Evolutionary conservation across 495 filamentous ascomycete genomes (phyloP), one percentile per base, ranked within the genome.

Genomic region (Elaphomyces granulatus): DNA sequence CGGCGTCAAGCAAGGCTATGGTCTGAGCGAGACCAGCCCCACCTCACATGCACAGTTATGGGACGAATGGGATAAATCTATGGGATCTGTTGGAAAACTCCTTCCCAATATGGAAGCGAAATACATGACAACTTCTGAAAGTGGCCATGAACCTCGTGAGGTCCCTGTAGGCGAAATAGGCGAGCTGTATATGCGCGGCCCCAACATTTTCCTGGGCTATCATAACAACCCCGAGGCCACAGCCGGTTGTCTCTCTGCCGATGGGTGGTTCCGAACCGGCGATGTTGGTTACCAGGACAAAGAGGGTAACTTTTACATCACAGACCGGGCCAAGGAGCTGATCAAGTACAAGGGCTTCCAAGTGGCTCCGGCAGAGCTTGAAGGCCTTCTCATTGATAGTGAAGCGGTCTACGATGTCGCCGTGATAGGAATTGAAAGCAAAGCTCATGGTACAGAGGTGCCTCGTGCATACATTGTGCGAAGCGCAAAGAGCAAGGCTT

Each of bases 311-410:
- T 74, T 81, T 52, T 78, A 61, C 59, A 78, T 87, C 52, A 86
- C 83, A 1, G 85, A 88, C 48, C 78, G 85, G n/a, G 68, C 85
- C 15, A 93, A 93, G 67, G 85, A 93, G 56, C 61, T 93, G 33
- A 90, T 93, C 61, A 92, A 92, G 61, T 90, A 90, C 56, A 73
- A 75, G 52, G 86, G 85, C 9, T 87, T 88, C 64, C 86, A 90
- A 51, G 84, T 93, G 3, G 70, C 86, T 1, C 86, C 86, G 1
- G 84, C 87, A 2, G 87, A 95, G 55, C 67, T 94, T 3, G 87
- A 94, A 47, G 82, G 78, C n/a, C 46, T 85, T 9, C 62, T 95
- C 9, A 54, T 81, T 1, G 67, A 72, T 12, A 83, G 88, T 54
- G 61, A 68, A 17, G 68, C 77, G n/a, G 66, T 96, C 23, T 71